These are phyloP conservation scores for Lunularia cruciata DNA, from an alignment of 225 moss, liverwort and hornwort genomes.

Conservation along the genomic window DNA sequence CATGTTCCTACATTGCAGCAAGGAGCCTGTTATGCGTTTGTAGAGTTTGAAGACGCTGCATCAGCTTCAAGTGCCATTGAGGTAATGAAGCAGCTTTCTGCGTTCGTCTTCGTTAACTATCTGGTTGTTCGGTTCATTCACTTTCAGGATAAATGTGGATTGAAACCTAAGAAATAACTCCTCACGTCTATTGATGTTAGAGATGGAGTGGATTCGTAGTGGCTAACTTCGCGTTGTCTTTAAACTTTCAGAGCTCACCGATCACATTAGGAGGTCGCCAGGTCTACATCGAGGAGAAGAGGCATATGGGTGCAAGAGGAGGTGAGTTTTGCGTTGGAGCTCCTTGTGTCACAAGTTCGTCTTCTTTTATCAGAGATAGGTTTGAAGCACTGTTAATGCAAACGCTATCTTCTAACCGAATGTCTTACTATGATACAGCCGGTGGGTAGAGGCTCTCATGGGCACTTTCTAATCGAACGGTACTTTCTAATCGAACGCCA, in stretches of 20 bases:
- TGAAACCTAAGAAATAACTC: too few species aligned
- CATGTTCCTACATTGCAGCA: constrained; percentile 53
- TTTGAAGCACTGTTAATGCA: background rate
- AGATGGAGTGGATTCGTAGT: too few species aligned
- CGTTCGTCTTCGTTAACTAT: background rate
- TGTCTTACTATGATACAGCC: background rate
- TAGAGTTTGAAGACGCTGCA: constrained; percentile 76
- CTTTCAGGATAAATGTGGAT: too few species aligned
- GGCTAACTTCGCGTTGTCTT: background rate
- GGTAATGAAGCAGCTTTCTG: constrained; percentile 40
- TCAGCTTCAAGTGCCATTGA: constrained; percentile 79
- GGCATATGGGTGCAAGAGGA: constrained; percentile 41
- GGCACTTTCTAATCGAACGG: background rate
- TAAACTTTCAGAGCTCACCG: constrained; percentile 35
- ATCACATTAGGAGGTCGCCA: constrained; percentile 39
- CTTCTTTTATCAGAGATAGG: background rate
- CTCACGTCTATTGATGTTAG: too few species aligned
- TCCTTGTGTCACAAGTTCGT: background rate
- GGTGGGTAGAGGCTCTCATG: too few species aligned
- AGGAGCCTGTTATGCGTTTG: constrained; percentile 86
- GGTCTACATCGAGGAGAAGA: constrained; percentile 54
- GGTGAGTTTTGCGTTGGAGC: background rate
- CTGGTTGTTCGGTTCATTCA: too few species aligned
- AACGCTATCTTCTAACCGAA: background rate
- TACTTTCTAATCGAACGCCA: background rate